Evolutionary conservation across 306 rosid species (phyloP).

Genomic region (Quercus parvula): DNA sequence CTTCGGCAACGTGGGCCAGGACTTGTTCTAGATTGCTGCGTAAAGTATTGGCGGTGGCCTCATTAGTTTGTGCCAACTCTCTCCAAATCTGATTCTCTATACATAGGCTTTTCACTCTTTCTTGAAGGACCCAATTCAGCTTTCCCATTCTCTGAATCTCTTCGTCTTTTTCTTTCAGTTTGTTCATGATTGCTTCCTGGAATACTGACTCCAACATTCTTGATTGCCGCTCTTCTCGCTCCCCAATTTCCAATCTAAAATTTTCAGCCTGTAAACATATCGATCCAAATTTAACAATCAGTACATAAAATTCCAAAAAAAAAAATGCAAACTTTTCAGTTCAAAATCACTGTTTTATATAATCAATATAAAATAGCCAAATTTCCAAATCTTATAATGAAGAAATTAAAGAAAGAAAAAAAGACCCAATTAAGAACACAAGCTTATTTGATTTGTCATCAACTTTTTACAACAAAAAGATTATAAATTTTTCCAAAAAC

Average conservation of each 20-base stretch:
- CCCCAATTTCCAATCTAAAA: constrained; percentile 57
- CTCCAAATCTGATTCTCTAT: constrained; percentile 80
- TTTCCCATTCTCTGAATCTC: constrained; percentile 68
- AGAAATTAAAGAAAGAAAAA: no score
- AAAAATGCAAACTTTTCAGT: no score
- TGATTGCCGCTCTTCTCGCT: constrained; percentile 50
- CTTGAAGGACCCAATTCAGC: constrained; percentile 67
- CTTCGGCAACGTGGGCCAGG: constrained; percentile 45
- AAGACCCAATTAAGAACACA: no score
- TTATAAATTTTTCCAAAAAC: no score
- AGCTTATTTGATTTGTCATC: no score
- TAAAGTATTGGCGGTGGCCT: constrained; percentile 71
- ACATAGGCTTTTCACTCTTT: constrained; percentile 49
- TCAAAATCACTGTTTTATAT: no score
- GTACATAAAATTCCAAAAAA: background rate
- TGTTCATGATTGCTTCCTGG: constrained; percentile 52
- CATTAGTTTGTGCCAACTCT: constrained; percentile 74
- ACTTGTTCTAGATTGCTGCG: constrained; percentile 62
- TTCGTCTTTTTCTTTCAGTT: constrained; percentile 72
- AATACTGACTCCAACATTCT: constrained; percentile 45
- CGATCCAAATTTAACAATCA: background rate
- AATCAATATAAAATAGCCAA: no score
- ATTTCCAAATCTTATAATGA: no score
- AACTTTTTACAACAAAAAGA: background rate
- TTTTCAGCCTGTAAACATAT: constrained; percentile 55